These are phyloP conservation scores for Pyrrhoderma lamaoense DNA, from an alignment of 1,284 basidiomycete genomes.

Conservation along the genomic window DNA sequence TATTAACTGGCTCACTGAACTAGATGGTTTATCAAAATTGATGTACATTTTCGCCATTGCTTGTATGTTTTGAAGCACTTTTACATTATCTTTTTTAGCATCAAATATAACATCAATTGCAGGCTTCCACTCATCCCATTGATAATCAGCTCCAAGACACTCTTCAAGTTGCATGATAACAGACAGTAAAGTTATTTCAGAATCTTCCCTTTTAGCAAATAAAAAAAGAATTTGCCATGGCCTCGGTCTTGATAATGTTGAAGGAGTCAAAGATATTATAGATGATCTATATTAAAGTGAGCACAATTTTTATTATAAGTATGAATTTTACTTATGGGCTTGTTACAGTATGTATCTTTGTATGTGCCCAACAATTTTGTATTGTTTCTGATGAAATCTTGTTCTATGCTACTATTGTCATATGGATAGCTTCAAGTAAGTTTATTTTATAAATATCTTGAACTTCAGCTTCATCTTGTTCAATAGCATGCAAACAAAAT, in stretches of 20 bases:
- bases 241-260: constrained; percentile 23
- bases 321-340: no score
- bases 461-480: constrained; percentile 28
- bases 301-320: background rate
- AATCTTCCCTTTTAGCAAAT: background rate
- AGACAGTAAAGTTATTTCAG: background rate
- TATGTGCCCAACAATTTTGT: constrained; percentile 30
- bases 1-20: background rate
- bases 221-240: constrained; percentile 17
- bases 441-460: constrained; percentile 32
- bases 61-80: background rate
- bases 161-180: background rate
- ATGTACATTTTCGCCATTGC: background rate
- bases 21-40: background rate
- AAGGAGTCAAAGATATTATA: background rate
- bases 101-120: constrained; percentile 3
- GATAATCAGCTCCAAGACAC: background rate
- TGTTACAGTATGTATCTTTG: background rate
- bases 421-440: constrained; percentile 28
- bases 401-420: constrained; percentile 28
- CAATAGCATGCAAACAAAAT: constrained; percentile 26
- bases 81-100: background rate
- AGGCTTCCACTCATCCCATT: constrained; percentile 1
- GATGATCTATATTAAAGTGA: background rate
- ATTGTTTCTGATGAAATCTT: constrained; percentile 26